These are phyloP conservation scores for Paramecium primaurelia DNA, from an alignment of 73 alveolate species.

Conservation along the genomic window DNA sequence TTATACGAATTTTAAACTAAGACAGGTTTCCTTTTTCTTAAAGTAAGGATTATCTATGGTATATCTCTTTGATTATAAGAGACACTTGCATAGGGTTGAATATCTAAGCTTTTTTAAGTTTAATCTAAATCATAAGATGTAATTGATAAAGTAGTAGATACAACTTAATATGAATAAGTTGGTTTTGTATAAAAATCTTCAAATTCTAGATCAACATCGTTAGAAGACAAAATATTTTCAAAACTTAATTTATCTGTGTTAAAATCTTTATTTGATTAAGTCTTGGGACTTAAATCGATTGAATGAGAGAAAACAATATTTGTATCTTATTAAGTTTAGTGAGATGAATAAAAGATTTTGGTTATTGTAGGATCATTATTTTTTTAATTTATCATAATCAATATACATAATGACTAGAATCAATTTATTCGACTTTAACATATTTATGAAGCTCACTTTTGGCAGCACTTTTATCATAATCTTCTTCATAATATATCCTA, in stretches of 20 bases:
- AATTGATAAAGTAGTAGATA: neutral
- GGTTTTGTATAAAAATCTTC: neutral
- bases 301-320: neutral
- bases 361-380: neutral
- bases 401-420: slow-evolving; percentile 36
- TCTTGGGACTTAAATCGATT: neutral
- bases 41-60: neutral
- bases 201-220: neutral
- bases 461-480: neutral
- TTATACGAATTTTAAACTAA: neutral
- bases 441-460: slow-evolving; percentile 11
- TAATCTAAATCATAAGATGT: neutral
- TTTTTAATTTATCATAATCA: slow-evolving; percentile 4
- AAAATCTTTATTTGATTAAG: neutral
- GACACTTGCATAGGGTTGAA: neutral
- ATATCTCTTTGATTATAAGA: neutral
- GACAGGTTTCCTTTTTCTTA: neutral
- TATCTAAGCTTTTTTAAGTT: neutral
- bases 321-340: neutral
- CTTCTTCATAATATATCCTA: slow-evolving; percentile 32
- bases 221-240: neutral
- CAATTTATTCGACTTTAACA: slow-evolving; percentile 36
- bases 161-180: neutral
- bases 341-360: neutral
- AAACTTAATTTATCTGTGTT: neutral